Evolutionary conservation across 176 grass and related monocot genomes (phyloP).

Genomic region (Avena insularis): DNA sequence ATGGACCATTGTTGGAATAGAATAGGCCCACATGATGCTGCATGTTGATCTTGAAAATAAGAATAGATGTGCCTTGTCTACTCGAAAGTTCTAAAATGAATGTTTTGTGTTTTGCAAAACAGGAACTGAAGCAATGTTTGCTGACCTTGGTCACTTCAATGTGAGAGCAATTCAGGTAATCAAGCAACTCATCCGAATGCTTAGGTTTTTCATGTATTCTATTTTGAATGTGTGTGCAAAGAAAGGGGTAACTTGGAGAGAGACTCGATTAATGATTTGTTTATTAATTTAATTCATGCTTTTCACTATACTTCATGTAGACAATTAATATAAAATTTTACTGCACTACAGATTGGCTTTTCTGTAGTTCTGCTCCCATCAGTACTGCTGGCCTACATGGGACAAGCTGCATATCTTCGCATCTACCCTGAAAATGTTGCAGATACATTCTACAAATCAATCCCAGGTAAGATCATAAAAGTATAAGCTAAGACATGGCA

Average conservation of each 20-base stretch:
- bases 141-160: slow-evolving; percentile 84
- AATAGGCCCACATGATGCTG: background rate
- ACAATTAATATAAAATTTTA: slow-evolving; percentile 18
- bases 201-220: slow-evolving; percentile 5
- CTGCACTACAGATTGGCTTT: slow-evolving; percentile 66
- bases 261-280: background rate
- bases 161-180: slow-evolving; percentile 71
- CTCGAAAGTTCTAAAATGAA: background rate
- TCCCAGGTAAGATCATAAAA: slow-evolving; percentile 57
- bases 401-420: slow-evolving; percentile 73
- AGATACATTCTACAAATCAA: slow-evolving; percentile 77
- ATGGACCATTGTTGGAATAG: background rate
- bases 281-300: slow-evolving; percentile 17
- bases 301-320: slow-evolving; percentile 12
- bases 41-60: background rate
- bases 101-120: slow-evolving; percentile 31
- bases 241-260: background rate
- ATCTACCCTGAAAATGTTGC: slow-evolving; percentile 52
- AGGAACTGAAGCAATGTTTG: slow-evolving; percentile 88
- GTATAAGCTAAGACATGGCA: slow-evolving; percentile 30
- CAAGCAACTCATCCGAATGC: slow-evolving; percentile 9
- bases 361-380: slow-evolving; percentile 59
- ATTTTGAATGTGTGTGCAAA: slow-evolving; percentile 20
- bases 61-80: slow-evolving; percentile 2
- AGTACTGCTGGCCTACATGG: slow-evolving; percentile 65